A percentile compares a stretch with the other conserved stretches of the same genome.
These are phyloP conservation scores for Naganishia cerealis DNA, from an alignment of 1,284 basidiomycete species.

Conservation along the genomic window DNA sequence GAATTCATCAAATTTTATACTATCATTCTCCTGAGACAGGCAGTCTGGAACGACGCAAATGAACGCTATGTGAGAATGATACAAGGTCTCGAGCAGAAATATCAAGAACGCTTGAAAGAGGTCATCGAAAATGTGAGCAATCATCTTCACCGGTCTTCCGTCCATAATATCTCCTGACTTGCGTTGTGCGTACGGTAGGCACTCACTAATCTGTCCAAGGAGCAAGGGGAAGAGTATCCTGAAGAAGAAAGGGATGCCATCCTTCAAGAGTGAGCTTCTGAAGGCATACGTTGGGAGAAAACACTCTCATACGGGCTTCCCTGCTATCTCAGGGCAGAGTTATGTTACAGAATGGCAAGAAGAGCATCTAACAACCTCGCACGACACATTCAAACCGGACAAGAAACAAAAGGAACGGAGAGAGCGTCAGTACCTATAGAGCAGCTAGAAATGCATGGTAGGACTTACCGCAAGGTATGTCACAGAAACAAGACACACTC, in stretches of 20 bases:
- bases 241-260: neutral
- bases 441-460: neutral
- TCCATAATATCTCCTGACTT: neutral
- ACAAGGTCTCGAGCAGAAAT: constrained; percentile 11
- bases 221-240: neutral
- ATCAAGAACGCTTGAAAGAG: constrained; percentile 23
- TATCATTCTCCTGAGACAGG: constrained; percentile 9
- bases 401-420: neutral
- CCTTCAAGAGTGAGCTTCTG: constrained; percentile 1
- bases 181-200: neutral
- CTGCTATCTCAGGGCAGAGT: neutral
- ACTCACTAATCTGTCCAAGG: neutral
- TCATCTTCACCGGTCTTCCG: neutral
- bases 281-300: too few species aligned
- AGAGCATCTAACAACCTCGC: neutral
- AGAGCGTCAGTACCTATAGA: neutral
- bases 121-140: constrained; percentile 23
- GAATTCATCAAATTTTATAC: constrained; percentile 23
- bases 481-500: neutral
- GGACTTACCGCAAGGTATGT: neutral
- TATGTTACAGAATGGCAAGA: neutral
- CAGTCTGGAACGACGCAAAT: constrained; percentile 20
- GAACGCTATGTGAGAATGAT: constrained; percentile 6
- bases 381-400: neutral
- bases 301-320: neutral